Evolutionary conservation across 305 asterid species (phyloP).

Genomic region (Galium porrigens): DNA sequence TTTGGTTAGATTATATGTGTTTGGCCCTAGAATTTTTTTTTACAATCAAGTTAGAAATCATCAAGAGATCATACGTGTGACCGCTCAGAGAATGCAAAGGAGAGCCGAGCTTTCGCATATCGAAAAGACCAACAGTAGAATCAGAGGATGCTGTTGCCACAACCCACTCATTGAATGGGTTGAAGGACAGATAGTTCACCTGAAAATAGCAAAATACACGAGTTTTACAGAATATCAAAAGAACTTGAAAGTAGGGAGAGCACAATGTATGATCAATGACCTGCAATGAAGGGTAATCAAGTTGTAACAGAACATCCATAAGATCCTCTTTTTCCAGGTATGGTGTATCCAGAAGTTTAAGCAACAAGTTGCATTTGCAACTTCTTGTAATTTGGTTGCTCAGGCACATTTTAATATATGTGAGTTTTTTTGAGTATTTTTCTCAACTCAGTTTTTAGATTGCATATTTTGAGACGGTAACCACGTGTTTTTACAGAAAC

Average conservation of each 20-base stretch:
- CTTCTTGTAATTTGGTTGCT: background rate
- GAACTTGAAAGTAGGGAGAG: background rate
- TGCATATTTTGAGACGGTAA: background rate
- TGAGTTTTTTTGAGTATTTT: background rate
- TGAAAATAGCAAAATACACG: constrained; percentile 17
- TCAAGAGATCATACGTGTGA: constrained; percentile 46
- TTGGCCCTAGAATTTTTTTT: background rate
- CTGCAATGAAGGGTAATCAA: background rate
- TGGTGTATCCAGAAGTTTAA: background rate
- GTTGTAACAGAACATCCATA: background rate
- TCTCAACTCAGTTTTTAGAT: background rate
- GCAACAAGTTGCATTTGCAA: background rate
- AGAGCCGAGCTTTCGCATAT: constrained; percentile 61
- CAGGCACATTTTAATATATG: background rate
- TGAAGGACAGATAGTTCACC: constrained; percentile 85
- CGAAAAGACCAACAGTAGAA: constrained; percentile 74
- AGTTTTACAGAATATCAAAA: background rate
- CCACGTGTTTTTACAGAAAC: background rate
- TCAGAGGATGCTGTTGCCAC: constrained; percentile 93
- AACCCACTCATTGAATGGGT: constrained; percentile 76
- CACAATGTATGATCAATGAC: background rate
- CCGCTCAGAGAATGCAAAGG: constrained; percentile 67
- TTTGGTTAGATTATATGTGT: background rate
- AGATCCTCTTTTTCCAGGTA: background rate
- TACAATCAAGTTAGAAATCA: background rate